Conservation (phyloP, 2,329 filamentous ascomycete genomes). For the Trichoderma atrobrunneum region DNA sequence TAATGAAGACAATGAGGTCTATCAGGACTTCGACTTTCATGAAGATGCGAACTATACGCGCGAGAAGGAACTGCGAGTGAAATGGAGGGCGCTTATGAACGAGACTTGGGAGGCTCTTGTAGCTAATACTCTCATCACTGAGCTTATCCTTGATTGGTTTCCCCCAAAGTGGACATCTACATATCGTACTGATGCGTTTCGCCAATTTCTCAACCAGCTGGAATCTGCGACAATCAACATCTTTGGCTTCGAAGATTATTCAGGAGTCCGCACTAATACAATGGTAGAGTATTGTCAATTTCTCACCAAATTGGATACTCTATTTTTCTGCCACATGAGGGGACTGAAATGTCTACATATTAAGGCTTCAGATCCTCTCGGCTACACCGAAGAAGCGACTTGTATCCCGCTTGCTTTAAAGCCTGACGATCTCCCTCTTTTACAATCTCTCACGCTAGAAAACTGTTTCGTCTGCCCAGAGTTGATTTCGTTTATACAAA, state of each 20-base stretch:
- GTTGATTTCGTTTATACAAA: background rate
- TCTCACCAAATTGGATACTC: background rate
- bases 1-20: background rate
- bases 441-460: background rate
- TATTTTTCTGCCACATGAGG: background rate
- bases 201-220: background rate
- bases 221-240: background rate
- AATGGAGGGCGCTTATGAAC: background rate
- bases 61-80: background rate
- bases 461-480: background rate
- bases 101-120: background rate
- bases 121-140: background rate
- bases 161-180: background rate
- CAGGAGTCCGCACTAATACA: background rate
- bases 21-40: background rate
- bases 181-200: background rate
- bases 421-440: background rate
- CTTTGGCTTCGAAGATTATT: background rate
- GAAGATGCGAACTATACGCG: background rate
- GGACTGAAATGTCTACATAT: background rate
- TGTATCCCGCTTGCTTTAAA: background rate
- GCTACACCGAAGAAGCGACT: background rate
- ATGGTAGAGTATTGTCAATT: background rate
- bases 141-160: background rate
- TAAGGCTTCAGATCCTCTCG: background rate